Conservation (phyloP, 805 yeast genomes). For the Priceomyces haplophilus region DNA sequence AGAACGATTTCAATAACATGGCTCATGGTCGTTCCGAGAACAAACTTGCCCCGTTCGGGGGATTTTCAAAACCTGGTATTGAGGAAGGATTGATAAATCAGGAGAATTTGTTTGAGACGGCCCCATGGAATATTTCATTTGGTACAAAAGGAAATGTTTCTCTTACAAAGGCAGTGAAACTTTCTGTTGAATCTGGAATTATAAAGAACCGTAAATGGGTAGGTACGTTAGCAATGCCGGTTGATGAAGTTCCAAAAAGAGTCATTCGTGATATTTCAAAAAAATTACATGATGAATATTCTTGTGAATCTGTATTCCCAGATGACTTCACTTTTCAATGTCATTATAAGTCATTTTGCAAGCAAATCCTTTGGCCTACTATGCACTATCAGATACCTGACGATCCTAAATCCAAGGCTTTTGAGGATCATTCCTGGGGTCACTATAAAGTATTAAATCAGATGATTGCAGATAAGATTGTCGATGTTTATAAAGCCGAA, state of each 20-base stretch:
- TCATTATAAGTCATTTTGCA: conserved; percentile 87
- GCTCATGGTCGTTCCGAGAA: conserved; percentile 22
- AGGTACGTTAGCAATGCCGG: conserved; percentile 91
- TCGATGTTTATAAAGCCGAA: conserved; percentile 52
- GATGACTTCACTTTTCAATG: conserved; percentile 83
- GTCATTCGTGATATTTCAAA: conserved; percentile 54
- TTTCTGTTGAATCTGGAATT: conserved; percentile 43
- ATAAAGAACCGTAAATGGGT: conserved; percentile 60
- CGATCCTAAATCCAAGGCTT: conserved; percentile 88
- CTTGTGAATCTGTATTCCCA: conserved; percentile 66
- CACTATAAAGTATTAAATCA: conserved; percentile 76
- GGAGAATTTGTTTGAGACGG: conserved; percentile 48
- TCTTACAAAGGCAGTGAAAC: conserved; percentile 73
- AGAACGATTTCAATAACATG: conserved; percentile 24
- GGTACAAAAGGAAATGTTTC: conserved; percentile 83
- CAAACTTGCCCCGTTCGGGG: conserved; percentile 66
- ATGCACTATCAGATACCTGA: conserved; percentile 92
- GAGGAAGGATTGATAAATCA: conserved; percentile 42
- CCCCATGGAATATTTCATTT: conserved; percentile 74
- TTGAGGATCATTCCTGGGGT: conserved; percentile 93
- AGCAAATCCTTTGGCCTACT: conserved; percentile 95
- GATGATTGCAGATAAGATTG: conserved; percentile 71
- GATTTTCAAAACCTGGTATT: conserved; percentile 63
- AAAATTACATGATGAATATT: conserved; percentile 46
- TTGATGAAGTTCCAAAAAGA: conserved; percentile 66